phyloP scores from a whole-genome alignment of 2,329 filamentous ascomycete genomes.

The Claviceps sp. region DNA sequence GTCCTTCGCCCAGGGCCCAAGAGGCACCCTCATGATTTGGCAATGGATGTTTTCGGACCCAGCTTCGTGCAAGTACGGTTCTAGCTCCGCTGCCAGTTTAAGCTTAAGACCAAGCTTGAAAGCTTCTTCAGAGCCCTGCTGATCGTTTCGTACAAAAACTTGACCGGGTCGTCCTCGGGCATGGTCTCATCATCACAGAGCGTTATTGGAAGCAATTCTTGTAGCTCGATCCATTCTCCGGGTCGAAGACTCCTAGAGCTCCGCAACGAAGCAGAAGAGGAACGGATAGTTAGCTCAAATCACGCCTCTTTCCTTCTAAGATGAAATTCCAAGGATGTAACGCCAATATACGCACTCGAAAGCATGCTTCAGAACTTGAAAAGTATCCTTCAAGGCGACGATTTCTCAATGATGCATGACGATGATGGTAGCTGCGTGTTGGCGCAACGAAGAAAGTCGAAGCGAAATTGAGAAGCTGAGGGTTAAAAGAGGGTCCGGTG shows the following conservation, averaged over 20 bases:
- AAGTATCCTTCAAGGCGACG: slow-evolving; percentile 9
- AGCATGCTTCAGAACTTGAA: slow-evolving; percentile 8
- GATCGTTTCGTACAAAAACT: slow-evolving; percentile 5
- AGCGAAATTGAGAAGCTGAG: no score
- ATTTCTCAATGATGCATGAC: no score
- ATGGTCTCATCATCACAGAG: slow-evolving; percentile 22
- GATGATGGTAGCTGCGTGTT: no score
- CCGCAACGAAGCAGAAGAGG: no score
- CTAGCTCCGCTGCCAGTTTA: no score
- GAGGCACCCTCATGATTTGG: slow-evolving; percentile 23
- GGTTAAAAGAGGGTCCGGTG: no score
- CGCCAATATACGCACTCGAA: slow-evolving; percentile 9
- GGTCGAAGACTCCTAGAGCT: slow-evolving; percentile 20
- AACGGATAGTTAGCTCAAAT: background rate
- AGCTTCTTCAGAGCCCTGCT: no score
- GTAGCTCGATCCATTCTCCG: slow-evolving; percentile 31
- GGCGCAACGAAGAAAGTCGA: no score
- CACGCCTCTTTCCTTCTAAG: no score
- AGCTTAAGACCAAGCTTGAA: no score
- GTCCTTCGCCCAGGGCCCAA: slow-evolving; percentile 22
- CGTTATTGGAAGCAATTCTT: slow-evolving; percentile 18
- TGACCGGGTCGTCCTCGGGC: slow-evolving; percentile 8
- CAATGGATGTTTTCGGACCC: slow-evolving; percentile 16
- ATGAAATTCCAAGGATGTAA: no score
- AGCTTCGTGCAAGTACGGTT: slow-evolving; percentile 5